phyloP scores from a whole-genome alignment of 257 asterid genomes.

The Solanum rostratum region DNA sequence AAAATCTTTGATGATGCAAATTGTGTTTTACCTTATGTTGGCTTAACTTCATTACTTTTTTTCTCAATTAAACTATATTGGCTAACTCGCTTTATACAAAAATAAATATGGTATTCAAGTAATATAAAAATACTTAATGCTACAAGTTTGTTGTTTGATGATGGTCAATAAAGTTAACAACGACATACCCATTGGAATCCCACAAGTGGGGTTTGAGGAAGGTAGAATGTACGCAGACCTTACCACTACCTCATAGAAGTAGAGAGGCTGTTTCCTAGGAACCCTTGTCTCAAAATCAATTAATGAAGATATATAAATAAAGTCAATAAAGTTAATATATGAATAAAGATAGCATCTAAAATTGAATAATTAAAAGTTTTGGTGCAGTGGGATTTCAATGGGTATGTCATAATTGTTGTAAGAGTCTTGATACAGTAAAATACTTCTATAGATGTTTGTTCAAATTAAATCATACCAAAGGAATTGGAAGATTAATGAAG shows the following conservation, averaged over 20 bases:
- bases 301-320: too few relatives aligned
- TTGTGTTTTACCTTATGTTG: neutral
- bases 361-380: neutral
- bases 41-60: too few relatives aligned
- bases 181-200: too few relatives aligned
- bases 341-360: neutral
- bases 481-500: neutral
- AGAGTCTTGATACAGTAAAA: neutral
- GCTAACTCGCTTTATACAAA: too few relatives aligned
- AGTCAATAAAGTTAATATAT: neutral
- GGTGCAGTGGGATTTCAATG: neutral
- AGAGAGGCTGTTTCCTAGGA: too few relatives aligned
- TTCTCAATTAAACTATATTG: neutral
- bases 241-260: too few relatives aligned
- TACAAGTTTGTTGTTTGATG: neutral
- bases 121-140: too few relatives aligned
- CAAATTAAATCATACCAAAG: neutral
- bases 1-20: neutral
- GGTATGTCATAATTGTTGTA: too few relatives aligned
- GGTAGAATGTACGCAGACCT: too few relatives aligned
- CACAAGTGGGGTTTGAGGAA: too few relatives aligned
- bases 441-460: neutral
- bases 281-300: too few relatives aligned
- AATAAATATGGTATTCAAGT: too few relatives aligned
- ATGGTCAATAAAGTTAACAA: neutral